Evolutionary conservation across 306 rosid genomes (phyloP).

Genomic region (Ormosia emarginata): DNA sequence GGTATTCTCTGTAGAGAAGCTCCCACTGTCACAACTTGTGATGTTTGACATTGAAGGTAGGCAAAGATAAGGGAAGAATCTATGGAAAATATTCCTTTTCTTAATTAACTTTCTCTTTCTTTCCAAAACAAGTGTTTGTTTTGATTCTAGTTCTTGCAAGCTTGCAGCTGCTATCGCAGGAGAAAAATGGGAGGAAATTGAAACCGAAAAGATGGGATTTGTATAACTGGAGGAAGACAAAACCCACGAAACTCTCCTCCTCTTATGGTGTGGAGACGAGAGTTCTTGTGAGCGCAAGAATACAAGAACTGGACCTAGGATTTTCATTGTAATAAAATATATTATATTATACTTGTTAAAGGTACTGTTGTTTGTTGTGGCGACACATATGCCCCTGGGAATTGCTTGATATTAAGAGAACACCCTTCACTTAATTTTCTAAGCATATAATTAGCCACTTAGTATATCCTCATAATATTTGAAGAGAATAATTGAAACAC

Average conservation of each 20-base stretch:
- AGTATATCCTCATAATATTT: background rate
- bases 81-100: slow-evolving; percentile 24
- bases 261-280: slow-evolving; percentile 44
- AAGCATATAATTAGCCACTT: background rate
- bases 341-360: background rate
- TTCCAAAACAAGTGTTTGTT: slow-evolving; percentile 1
- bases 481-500: background rate
- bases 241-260: slow-evolving; percentile 55
- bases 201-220: slow-evolving; percentile 38
- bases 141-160: background rate
- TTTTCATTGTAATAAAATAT: slow-evolving; percentile 29
- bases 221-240: slow-evolving; percentile 50
- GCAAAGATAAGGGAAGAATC: background rate
- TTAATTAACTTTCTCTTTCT: slow-evolving; percentile 4
- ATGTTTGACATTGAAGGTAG: slow-evolving; percentile 59
- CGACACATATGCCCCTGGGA: slow-evolving; percentile 27
- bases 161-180: background rate
- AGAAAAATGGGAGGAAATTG: background rate
- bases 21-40: slow-evolving; percentile 66
- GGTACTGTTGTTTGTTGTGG: background rate
- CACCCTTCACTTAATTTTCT: slow-evolving; percentile 21
- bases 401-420: background rate
- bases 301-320: slow-evolving; percentile 38
- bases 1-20: slow-evolving; percentile 53
- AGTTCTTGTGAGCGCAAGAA: slow-evolving; percentile 36